Evolutionary conservation across 2,329 filamentous ascomycete species (phyloP), one percentile per base, ranked within the genome.

Genomic region (Xylaria sp.): DNA sequence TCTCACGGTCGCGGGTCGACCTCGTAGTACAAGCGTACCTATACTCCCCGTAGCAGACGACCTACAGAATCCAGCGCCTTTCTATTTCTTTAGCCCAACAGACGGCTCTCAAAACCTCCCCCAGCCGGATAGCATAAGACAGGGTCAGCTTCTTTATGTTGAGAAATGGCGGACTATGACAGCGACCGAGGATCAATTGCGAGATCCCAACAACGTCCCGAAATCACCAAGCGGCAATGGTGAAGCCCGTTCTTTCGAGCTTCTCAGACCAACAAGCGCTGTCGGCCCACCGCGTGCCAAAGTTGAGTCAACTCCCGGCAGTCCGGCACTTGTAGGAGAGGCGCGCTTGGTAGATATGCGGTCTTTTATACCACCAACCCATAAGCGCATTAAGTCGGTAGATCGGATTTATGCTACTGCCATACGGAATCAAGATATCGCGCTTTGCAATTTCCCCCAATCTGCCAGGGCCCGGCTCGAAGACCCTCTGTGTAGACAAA

Each of bases 21-120:
- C 80, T 25, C 82, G 85, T 65, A 86, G 86, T 70, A 80, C 82
- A 53, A 87, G 83, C 67, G 73, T 87, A 45, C 85, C 86, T 0
- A 70, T 82, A n/a, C 83, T 83, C 66, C 81, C 80, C 7, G 80
- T 81, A 41, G 74, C 78, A 3, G 83, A 84, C 60, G 80, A 80
- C 23, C 78, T 82, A 43, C 80, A 81, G 13, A 82, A 84, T 32
- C 76, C 79, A 1, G 80, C 83, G 1, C 83, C 83, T 1, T 86
- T 85, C 68, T 83, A 83, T 68, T 80, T 85, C 34, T 85, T 86
- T 70, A 84, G 83, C 1, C 77, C 79, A 32, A 62, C 58, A 9
- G 63, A 66, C n/a, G 61, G 39, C 28, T 18, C 58, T 25, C 60
- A 62, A 39, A 53, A 46, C 60, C 20, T 32, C 50, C 66, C 32